Base-by-base conservation (phyloP, 2,329 filamentous ascomycete species). In the Neophaeococcomyces mojaviensis region DNA sequence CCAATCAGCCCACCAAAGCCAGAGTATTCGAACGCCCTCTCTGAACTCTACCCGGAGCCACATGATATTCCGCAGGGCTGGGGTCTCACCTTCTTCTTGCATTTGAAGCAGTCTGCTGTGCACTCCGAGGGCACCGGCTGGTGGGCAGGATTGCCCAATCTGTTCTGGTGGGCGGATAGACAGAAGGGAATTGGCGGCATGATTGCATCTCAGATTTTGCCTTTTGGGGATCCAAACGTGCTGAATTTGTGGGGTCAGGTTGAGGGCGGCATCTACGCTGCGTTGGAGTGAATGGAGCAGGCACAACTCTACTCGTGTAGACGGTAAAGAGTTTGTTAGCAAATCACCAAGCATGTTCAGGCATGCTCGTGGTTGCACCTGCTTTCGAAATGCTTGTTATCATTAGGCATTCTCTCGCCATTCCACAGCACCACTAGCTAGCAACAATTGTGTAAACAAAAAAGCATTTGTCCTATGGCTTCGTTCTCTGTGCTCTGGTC, bases 91-190 rank as follows among this genome's bases (percentile, higher is more conserved):
- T 79, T 80, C 45, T 74, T 81, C 67, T 59, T 79, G n/a, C 75
- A 63, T 31, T 42, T 56, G n/a, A 46, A 48, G 22, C 50, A 50
- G 1, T 53, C 59, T 1, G 77, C 78, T 2, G 78, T 79, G 0
- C 67, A 78, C 7, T 74, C 74, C 0, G 60, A 52, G 2, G 64
- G 68, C 2, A 79, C 77, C 0, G 72, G 55, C 0, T 70, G 67
- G 56, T 83, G 80, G 80, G 74, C 74, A 1, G 79, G 80, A 0
- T 54, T 82, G 24, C 61, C 76, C 3, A 83, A 82, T 57, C 54
- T 76, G 26, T 82, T 68, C 56, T 83, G 78, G 77, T 83, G 78
- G 78, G 67, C 66, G 28, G 79, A 83, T 60, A 64, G 77, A 5
- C 76, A 80, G 57, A 74, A 71, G 46, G 55, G 54, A 13, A 36